Evolutionary conservation across 306 rosid genomes (phyloP).

Genomic region (Hippophae tibetana): DNA sequence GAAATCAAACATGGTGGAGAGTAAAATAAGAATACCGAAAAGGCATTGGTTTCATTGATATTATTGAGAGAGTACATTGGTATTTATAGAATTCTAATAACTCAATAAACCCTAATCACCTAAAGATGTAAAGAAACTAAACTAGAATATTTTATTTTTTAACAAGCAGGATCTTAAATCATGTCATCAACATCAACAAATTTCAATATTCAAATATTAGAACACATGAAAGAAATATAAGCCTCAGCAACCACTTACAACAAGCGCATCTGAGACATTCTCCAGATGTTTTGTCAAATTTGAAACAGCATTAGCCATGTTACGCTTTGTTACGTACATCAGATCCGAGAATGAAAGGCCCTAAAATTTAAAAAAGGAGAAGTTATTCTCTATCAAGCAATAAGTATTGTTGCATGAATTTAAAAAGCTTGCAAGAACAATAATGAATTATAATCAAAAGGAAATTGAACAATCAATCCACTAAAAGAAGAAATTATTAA

Average conservation of each 20-base stretch:
- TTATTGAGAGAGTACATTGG: too few relatives aligned
- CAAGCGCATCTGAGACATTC: constrained; percentile 71
- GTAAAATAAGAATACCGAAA: too few relatives aligned
- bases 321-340: constrained; percentile 88
- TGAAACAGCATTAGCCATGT: constrained; percentile 76
- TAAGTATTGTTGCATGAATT: not conserved
- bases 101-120: too few relatives aligned
- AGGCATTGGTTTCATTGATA: too few relatives aligned
- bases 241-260: constrained; percentile 42
- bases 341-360: constrained; percentile 83
- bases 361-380: constrained; percentile 28
- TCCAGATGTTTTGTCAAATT: constrained; percentile 79
- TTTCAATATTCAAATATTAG: too few relatives aligned
- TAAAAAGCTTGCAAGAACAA: not conserved
- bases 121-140: too few relatives aligned
- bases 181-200: too few relatives aligned
- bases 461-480: constrained; percentile 1
- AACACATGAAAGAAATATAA: too few relatives aligned
- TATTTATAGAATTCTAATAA: too few relatives aligned
- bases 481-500: not conserved
- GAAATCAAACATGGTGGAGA: too few relatives aligned
- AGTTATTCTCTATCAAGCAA: not conserved
- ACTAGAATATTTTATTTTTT: too few relatives aligned
- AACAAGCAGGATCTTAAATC: too few relatives aligned
- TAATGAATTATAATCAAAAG: not conserved